phyloP scores from a whole-genome alignment of 1,284 basidiomycete species.

The Rhodotorula sp. region DNA sequence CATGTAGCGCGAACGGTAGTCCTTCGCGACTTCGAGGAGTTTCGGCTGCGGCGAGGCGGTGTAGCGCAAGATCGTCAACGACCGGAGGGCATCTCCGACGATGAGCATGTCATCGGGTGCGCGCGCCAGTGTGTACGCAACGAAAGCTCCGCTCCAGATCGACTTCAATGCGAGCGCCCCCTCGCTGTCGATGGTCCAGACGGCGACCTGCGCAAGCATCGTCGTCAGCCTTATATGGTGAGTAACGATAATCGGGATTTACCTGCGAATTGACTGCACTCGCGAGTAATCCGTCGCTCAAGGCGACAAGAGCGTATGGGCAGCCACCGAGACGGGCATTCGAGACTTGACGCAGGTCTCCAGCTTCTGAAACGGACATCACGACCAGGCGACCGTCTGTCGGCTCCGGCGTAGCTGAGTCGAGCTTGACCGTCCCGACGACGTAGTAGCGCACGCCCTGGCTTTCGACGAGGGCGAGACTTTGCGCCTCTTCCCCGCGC shows the following conservation, averaged over 20 bases:
- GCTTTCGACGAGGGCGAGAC: not conserved
- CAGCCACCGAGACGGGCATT: slow-evolving; percentile 31
- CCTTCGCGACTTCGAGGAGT: slow-evolving; percentile 65
- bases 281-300: slow-evolving; percentile 28
- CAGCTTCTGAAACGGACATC: not conserved
- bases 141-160: slow-evolving; percentile 44
- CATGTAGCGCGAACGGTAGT: slow-evolving; percentile 68
- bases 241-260: not conserved
- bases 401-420: slow-evolving; percentile 19
- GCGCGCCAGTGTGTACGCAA: slow-evolving; percentile 56
- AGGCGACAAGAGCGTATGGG: slow-evolving; percentile 35
- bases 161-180: slow-evolving; percentile 24
- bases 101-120: slow-evolving; percentile 54
- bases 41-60: slow-evolving; percentile 47
- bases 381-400: slow-evolving; percentile 33
- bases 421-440: slow-evolving; percentile 33
- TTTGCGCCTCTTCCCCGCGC: slow-evolving; percentile 2
- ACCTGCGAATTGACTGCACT: slow-evolving; percentile 42
- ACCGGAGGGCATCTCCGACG: slow-evolving; percentile 77
- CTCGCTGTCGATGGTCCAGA: not conserved
- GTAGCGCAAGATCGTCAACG: slow-evolving; percentile 66
- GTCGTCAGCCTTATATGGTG: not conserved
- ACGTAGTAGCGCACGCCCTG: slow-evolving; percentile 21
- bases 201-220: not conserved
- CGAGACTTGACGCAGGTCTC: not conserved